Percentiles rank a stretch among this genome's conserved stretches.
Conservation (phyloP, 805 yeast genomes). For the Barnettozyma sucrosica region DNA sequence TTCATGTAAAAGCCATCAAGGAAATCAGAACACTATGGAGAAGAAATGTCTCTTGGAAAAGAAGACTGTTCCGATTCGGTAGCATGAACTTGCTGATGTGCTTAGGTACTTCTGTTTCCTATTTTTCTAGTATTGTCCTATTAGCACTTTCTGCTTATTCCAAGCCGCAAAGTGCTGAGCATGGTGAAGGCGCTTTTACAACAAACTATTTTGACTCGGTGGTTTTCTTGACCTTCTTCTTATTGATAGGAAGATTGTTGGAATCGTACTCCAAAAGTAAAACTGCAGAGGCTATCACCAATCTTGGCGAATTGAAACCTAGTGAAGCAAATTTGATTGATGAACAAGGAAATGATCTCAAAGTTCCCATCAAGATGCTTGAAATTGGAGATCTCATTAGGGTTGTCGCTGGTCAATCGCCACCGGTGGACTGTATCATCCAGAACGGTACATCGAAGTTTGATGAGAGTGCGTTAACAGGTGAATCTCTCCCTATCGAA, state of each 20-base stretch:
- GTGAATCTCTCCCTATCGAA: conserved; percentile 54
- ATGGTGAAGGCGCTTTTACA: conserved; percentile 35
- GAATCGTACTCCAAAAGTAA: conserved; percentile 63
- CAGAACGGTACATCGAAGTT: conserved; percentile 43
- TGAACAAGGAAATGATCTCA: conserved; percentile 26
- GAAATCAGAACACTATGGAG: conserved; percentile 57
- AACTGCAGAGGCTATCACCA: conserved; percentile 59
- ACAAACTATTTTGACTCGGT: conserved; percentile 78
- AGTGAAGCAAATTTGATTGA: conserved; percentile 41
- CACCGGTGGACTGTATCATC: conserved; percentile 52
- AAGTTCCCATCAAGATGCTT: conserved; percentile 37
- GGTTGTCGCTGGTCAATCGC: conserved; percentile 51
- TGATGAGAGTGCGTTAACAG: conserved; percentile 59
- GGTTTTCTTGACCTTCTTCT: conserved; percentile 65
- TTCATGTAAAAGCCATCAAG: conserved; percentile 59
- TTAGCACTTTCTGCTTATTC: conserved; percentile 39
- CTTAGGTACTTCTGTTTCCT: conserved; percentile 68
- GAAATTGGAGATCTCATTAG: conserved; percentile 48
- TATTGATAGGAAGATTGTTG: conserved; percentile 62
- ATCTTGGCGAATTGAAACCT: conserved; percentile 47
- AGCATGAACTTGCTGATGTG: conserved; percentile 73
- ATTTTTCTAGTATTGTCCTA: conserved; percentile 58
- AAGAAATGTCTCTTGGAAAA: conserved; percentile 45
- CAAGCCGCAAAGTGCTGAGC: conserved; percentile 1
- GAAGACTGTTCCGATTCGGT: conserved; percentile 62